Evolutionary conservation across 2,329 filamentous ascomycete genomes (phyloP), one percentile per base, ranked within the genome.

Genomic region (Beauveria brongniartii): DNA sequence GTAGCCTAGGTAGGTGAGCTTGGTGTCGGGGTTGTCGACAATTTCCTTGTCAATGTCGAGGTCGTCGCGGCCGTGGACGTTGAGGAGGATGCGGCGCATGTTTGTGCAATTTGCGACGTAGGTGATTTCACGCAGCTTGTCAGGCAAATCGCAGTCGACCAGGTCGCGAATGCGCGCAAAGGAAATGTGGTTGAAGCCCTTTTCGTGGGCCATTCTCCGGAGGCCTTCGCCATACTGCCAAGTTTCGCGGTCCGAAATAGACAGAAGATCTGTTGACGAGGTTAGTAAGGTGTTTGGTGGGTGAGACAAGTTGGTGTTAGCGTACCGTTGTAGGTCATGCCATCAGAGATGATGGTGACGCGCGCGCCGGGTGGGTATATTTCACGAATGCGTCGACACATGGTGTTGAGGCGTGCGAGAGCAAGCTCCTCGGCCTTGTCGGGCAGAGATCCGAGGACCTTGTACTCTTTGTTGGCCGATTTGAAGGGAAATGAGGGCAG

Each of bases 301-400:
- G 30, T 5, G 30, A 12, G 12, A 34, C 30, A 8, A 18, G 16
- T 7, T 5, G 2, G n/a, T 47, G n/a, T 47, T 14, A 37, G 59
- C 24, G 28, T 65, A 80, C 79, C 80, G 61, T 82, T 83, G 50
- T 82, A 83, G 1, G 79, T 77, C 18, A 83, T 71, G 0, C 81
- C 81, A 64, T 83, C 80, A 0, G 80, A 82, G 10, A 80, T 74
- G 43, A 83, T 81, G 20, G 73, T 75, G 2, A 68, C 61, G 12
- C 64, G 47, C 1, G 70, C 70, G 1, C 70, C 70, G 5, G 70
- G 69, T 0, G 47, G 6, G n/a, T 72, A 72, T 1, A 71, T 43
- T 2, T 70, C 59, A 1, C 60, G 28, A n/a, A 72, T 71, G 4
- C 64, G 61, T 2, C 34, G 24, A n/a, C 70, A 72, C 64, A 72